A percentile compares a stretch with the other conserved stretches of the same genome.
Conservation (phyloP, 345 rosid genomes). For the Aquilaria malaccensis region DNA sequence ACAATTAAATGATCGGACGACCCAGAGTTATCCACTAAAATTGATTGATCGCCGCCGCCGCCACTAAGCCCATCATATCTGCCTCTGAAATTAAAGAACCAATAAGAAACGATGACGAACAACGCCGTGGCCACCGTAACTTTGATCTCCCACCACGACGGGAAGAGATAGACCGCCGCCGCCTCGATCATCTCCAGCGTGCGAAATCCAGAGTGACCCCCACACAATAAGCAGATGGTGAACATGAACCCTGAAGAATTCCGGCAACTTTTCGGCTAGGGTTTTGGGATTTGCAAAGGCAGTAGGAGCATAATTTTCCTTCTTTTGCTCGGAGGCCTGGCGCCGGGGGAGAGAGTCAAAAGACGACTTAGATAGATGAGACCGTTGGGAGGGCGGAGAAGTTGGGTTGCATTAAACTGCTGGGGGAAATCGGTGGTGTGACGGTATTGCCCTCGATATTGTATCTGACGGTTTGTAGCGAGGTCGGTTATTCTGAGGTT, state of each 20-base stretch:
- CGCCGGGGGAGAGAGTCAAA: too few species aligned
- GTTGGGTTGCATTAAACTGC: too few species aligned
- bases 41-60: slow-evolving; percentile 37
- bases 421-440: too few species aligned
- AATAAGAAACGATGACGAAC: slow-evolving; percentile 49
- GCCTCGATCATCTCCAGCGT: slow-evolving; percentile 24
- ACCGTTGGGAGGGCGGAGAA: too few species aligned
- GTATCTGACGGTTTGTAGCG: too few species aligned
- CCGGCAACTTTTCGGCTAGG: background rate
- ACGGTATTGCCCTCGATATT: too few species aligned
- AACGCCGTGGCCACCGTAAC: slow-evolving; percentile 60
- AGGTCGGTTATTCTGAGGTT: too few species aligned
- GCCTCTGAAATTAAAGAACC: slow-evolving; percentile 45
- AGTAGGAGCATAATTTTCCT: too few species aligned
- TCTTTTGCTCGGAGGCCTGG: too few species aligned
- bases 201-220: background rate
- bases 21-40: slow-evolving; percentile 29
- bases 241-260: slow-evolving; percentile 8
- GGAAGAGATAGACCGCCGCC: slow-evolving; percentile 44
- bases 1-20: slow-evolving; percentile 29
- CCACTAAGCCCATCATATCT: slow-evolving; percentile 20
- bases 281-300: too few species aligned
- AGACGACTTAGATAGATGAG: too few species aligned
- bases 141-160: slow-evolving; percentile 86
- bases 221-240: background rate